Base-by-base conservation (phyloP, 306 rosid species). In the cucumber (Cucumis sativus) region DNA sequence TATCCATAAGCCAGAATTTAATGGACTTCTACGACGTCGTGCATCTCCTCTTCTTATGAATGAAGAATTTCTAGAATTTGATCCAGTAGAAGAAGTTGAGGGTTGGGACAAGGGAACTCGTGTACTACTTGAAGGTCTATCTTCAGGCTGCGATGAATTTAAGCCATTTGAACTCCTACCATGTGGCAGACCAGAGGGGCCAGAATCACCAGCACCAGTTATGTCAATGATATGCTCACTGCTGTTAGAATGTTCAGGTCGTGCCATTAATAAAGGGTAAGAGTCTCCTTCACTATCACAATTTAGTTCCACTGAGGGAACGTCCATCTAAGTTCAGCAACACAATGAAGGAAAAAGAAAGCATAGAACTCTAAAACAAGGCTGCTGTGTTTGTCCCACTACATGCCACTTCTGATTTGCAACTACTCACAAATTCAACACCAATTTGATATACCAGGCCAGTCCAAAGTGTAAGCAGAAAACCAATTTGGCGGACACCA, bases 1-100 rank as follows among this genome's bases (percentile, higher is more conserved):
- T 84, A 95, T 90, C 97, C 99, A 95, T 71, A 95, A 58, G 58
- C 91, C 96, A 16, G 99, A 95, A 85, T 95, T 94, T 83, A 90
- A 84, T 5, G 99, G 97, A 84, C 97, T 92, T 82, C 97, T 86
- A 62, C 82, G 92, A 39, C 92, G 92, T 40, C 91, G 97, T 6
- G 84, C 66, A 10, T 95, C 97, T 79, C 90, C 96, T 70, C 96
- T 87, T 64, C 99, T 88, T 21, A 78, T 57, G 6, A 77, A 80
- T 0, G 96, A 87, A 66, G 92, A 79, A 82, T 81, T 95, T 80
- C 99, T 83, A 55, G 88, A 79, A 84, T 84, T 92, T 66, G 91
- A 80, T 71, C 85, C 93, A 82, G 77, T 88, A 14, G 88, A 74
- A 59, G 90, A 78, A 84, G 81, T 74, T 3, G 86, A 75, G 58